Base-by-base conservation (phyloP, 2,329 filamentous ascomycete genomes). In the Aureobasidium sp. region DNA sequence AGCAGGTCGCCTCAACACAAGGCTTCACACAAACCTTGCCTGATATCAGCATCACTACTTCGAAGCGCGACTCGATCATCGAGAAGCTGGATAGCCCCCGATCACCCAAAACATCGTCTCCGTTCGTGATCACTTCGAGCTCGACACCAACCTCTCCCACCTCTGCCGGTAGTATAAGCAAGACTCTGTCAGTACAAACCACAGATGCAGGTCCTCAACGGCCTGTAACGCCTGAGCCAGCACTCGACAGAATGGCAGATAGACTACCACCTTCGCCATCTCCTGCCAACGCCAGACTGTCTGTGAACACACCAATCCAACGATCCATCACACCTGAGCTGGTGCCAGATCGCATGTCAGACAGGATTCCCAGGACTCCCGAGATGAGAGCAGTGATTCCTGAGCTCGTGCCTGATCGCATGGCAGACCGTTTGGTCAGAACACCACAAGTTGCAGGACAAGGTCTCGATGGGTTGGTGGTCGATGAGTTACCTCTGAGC, bases 1-100 rank as follows among this genome's bases (percentile, higher is more conserved):
- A 80, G 66, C 73, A 72, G 65, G 77, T 79, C 57, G 76, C 76
- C 22, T 70, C 69, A 20, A 74, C 76, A 53, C 71, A 77, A 62
- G 78, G 77, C 5, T 77, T 79, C 66, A 73, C 72, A 15, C 78
- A 80, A 67, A 73, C 72, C 63, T 70, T 80, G 29, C 73, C 74
- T 5, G 68, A 71, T 9, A 67, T 66, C 55, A 70, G 69, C 45
- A 64, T 66, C 48, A 67, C 70, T 9, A 64, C 68, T 22, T 66
- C 67, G 44, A 75, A 74, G 61, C 70, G 71, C 22, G 69, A 74
- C 56, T 69, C 68, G 8, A 69, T 75, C 36, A 65, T 73, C 27
- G 29, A 72, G 61, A 68, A 71, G 55, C 67, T 75, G 14, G 68
- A 73, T 53, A 70, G 65, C 25, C 72, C 73, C 1, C 67, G 66